Base-by-base conservation (phyloP, 352 stramenopile genomes). In the Pythium dissotocum region DNA sequence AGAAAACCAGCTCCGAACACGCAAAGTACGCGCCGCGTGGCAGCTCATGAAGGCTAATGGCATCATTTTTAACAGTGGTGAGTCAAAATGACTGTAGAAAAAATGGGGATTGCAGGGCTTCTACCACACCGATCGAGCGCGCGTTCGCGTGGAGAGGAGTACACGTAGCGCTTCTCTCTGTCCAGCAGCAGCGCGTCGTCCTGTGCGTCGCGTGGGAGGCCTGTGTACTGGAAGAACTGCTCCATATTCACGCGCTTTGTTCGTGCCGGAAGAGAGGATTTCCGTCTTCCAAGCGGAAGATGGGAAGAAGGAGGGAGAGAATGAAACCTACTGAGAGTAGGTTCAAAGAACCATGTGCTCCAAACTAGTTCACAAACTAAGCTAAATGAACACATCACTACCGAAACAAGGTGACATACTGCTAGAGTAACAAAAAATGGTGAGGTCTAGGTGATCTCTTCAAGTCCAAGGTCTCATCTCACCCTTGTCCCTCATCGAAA, bases 161-260 rank as follows among this genome's bases (percentile, higher is more conserved):
- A 90, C 24, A 93, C 77, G 52, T 80, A 90, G 18, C 78, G 53
- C 53, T 85, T 84, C 58, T 89, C 79, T 35, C 70, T 68, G 35
- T 73, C 75, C 14, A 87, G 67, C 67, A 73, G 49, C 48, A 61
- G 46, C 35, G 63, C 70, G 24, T 70, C 65, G 32, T 79, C 61
- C 0, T 70, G 10, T 16, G 58, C 65, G 42, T 73, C 72, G 18
- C 64, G 61, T 14, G 77, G 40, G 0, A 66, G 76, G 0, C 82
- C 82, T 28, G 89, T 77, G 70, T 86, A 89, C 76, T 91, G 83
- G 72, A 85, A 90, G 71, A 90, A 87, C 49, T 85, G 80, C 70
- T 91, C 83, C 83, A 91, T 91, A 30, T 14, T 53, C 46, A 24
- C 16, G 0, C n/a, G n/a, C 46, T 30, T 51, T 26, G 2, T 30